These are phyloP conservation scores for Solanum tacnaense DNA, from an alignment of 257 asterid genomes.

Conservation along the genomic window DNA sequence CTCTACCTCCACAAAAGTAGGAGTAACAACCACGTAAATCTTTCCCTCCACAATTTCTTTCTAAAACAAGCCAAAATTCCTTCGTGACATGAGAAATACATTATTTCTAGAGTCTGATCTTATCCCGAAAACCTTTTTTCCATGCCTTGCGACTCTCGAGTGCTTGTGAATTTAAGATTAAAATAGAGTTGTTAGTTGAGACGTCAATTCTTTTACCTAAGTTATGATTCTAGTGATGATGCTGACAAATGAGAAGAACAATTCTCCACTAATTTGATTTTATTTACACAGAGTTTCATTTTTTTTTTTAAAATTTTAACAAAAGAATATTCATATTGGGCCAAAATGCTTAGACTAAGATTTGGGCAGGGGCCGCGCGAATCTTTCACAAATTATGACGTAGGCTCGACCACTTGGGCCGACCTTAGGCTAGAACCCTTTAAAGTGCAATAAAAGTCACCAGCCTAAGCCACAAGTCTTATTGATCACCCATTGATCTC, in stretches of 20 bases:
- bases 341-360: background rate
- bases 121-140: background rate
- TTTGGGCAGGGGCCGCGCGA: constrained; percentile 6
- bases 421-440: constrained; percentile 16
- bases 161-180: background rate
- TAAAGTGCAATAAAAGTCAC: background rate
- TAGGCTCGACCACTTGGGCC: constrained; percentile 10
- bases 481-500: background rate
- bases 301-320: background rate
- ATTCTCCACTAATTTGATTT: background rate
- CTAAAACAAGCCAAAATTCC: background rate
- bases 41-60: background rate
- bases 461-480: constrained; percentile 11
- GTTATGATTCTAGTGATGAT: background rate
- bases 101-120: background rate
- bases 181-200: background rate
- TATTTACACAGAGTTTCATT: no score
- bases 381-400: background rate
- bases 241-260: background rate
- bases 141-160: background rate
- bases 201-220: background rate
- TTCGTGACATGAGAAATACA: background rate
- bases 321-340: background rate
- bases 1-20: no score
- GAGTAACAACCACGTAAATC: background rate